Evolutionary conservation across 495 filamentous ascomycete species (phyloP), one percentile per base, ranked within the genome.

Genomic region (Aspergillus nidulans): DNA sequence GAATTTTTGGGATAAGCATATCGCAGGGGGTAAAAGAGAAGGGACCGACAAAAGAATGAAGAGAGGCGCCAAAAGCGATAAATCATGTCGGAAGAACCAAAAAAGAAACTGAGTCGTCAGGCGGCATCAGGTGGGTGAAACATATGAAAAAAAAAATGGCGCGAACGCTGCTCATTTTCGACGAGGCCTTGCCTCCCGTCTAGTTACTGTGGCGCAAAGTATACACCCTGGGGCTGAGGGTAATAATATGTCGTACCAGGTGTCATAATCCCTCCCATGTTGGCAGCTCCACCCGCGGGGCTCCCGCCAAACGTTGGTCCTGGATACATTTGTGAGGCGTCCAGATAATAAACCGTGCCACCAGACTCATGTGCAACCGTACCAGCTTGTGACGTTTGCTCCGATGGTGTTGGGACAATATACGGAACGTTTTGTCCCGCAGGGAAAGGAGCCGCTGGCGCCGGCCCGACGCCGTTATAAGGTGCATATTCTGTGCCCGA

Each of bases 341-440:
- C 86, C 55, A 91, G 91, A 67, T 96, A 99, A 69, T 96, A 97
- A 4, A 96, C 91, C 76, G 92, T 97, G 43, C 95, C 94, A 58
- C 92, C 91, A 58, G 85, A 82, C 72, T 97, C 94, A 64, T 96
- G 92, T 2, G 91, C 90, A 45, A 97, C 87, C 24, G 90, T 87
- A 59, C 82, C 86, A 7, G 81, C 68, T 52, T 83, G 81, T 3
- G 80, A 71, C 1, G 69, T 64, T 66, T 77, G 58, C 63, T 81
- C 69, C 42, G 75, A 66, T 62, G 70, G 48, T 50, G 67, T 61
- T 57, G 85, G 68, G 19, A 78, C 70, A 41, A 72, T 63, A 47
- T 80, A 71, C 26, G 77, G 71, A 4, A 62, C 64, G 38, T 72
- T 80, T 38, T 74, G 75, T 12, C 71, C 71, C 2, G 70, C 63